Conservation (phyloP, 768 basidiomycete genomes). For the Tulasnella sp. region DNA sequence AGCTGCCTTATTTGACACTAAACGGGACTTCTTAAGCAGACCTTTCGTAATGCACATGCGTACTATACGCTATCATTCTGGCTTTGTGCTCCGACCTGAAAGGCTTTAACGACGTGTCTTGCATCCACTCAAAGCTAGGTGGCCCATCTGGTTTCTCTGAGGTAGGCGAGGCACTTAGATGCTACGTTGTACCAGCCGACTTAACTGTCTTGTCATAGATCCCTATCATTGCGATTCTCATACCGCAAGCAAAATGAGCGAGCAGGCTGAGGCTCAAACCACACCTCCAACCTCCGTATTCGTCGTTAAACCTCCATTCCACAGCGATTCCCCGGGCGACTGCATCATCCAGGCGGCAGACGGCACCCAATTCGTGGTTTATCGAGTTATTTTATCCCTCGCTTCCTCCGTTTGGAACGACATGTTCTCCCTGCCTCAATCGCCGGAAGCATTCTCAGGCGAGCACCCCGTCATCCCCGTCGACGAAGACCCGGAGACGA, state of each 20-base stretch:
- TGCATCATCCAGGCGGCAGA: constrained; percentile 8
- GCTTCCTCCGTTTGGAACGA: constrained; percentile 16
- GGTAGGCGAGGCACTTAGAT: too few species aligned
- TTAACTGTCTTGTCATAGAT: too few species aligned
- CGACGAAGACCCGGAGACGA: not conserved
- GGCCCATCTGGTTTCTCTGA: too few species aligned
- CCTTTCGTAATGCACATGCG: too few species aligned
- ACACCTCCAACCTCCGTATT: not conserved
- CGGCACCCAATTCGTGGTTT: constrained; percentile 13
- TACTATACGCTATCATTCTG: too few species aligned
- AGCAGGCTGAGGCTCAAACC: not conserved
- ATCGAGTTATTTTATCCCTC: constrained; percentile 1
- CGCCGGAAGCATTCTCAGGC: not conserved
- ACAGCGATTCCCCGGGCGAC: constrained; percentile 21
- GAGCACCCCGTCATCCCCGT: constrained; percentile 16
- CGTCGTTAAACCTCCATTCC: constrained; percentile 9
- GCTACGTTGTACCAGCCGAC: too few species aligned
- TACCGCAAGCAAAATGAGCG: not conserved
- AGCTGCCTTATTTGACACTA: too few species aligned
- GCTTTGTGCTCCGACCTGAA: too few species aligned
- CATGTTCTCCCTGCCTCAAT: constrained; percentile 23
- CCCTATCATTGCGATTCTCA: too few species aligned
- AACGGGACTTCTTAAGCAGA: too few species aligned
- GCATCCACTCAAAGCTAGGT: too few species aligned
- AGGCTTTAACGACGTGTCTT: too few species aligned